Evolutionary conservation across 73 alveolate species (phyloP).

Genomic region (Uronychia setigera): DNA sequence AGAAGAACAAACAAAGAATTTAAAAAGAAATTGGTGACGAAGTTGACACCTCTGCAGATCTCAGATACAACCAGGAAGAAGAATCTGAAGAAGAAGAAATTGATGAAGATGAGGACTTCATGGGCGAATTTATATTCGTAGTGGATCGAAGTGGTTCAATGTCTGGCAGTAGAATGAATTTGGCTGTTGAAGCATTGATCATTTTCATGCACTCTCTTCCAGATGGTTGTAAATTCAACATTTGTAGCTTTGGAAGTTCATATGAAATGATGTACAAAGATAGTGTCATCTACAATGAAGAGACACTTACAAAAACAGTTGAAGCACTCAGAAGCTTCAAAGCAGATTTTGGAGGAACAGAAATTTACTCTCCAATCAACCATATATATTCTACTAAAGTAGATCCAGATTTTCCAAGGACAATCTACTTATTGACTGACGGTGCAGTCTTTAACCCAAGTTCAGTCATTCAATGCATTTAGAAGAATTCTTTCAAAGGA

Average conservation of each 20-base stretch:
- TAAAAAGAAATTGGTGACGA: neutral
- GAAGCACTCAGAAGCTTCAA: constrained; percentile 39
- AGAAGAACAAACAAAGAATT: neutral
- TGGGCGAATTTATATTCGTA: constrained; percentile 56
- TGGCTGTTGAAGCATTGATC: constrained; percentile 41
- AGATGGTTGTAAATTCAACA: constrained; percentile 22
- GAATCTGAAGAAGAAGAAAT: neutral
- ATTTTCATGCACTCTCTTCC: constrained; percentile 53
- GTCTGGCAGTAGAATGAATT: constrained; percentile 33
- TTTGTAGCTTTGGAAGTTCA: constrained; percentile 31
- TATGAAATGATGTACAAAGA: constrained; percentile 7
- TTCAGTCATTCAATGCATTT: constrained; percentile 51
- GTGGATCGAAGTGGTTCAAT: constrained; percentile 70
- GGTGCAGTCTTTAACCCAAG: constrained; percentile 74
- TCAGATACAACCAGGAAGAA: neutral
- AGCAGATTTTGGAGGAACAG: constrained; percentile 87
- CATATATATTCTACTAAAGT: constrained; percentile 46
- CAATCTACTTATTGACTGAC: constrained; percentile 80
- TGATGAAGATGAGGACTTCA: neutral
- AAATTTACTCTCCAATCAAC: constrained; percentile 73
- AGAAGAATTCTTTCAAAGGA: constrained; percentile 24
- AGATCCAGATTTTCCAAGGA: constrained; percentile 45
- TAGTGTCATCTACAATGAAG: constrained; percentile 57
- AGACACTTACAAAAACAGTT: constrained; percentile 60
- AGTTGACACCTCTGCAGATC: neutral